Evolutionary conservation across 2,329 filamentous ascomycete genomes (phyloP).

Genomic region (Didymella lethalis): DNA sequence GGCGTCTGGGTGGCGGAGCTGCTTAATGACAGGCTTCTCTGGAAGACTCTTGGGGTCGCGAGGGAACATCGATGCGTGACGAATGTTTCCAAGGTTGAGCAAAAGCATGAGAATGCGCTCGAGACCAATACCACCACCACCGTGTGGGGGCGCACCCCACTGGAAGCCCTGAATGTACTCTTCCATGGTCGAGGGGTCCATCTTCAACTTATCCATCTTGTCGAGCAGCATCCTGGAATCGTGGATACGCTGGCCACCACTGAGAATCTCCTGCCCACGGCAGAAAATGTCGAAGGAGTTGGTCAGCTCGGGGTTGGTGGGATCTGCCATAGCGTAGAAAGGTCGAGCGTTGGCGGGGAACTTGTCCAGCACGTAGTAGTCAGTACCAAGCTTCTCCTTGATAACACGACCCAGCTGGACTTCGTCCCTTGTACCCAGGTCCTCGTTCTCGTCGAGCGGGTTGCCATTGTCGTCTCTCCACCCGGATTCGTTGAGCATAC

Average conservation of each 20-base stretch:
- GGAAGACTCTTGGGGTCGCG: conserved; percentile 89
- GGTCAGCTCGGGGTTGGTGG: conserved; percentile 74
- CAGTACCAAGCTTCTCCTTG: conserved; percentile 84
- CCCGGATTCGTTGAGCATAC: conserved; percentile 80
- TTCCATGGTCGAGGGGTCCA: conserved; percentile 83
- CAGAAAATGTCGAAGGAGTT: conserved; percentile 97
- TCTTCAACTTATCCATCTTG: conserved; percentile 77
- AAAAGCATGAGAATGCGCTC: conserved; percentile 89
- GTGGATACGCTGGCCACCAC: conserved; percentile 92
- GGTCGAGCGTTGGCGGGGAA: conserved; percentile 85
- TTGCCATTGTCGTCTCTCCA: conserved; percentile 81
- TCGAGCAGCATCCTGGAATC: conserved; percentile 76
- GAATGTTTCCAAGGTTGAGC: conserved; percentile 86
- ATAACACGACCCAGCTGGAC: conserved; percentile 84
- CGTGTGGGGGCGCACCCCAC: conserved; percentile 87
- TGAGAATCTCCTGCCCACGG: conserved; percentile 90
- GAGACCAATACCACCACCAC: conserved; percentile 86
- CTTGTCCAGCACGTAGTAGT: conserved; percentile 94
- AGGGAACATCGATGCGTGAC: conserved; percentile 85
- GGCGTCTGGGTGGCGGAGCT: conserved; percentile 84
- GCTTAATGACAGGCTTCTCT: conserved; percentile 65
- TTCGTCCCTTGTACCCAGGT: conserved; percentile 85
- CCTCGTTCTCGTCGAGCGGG: conserved; percentile 73
- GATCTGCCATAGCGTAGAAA: conserved; percentile 90
- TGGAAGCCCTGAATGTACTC: conserved; percentile 91